Base-by-base conservation (phyloP, 345 rosid species). In the Litchi chinensis region DNA sequence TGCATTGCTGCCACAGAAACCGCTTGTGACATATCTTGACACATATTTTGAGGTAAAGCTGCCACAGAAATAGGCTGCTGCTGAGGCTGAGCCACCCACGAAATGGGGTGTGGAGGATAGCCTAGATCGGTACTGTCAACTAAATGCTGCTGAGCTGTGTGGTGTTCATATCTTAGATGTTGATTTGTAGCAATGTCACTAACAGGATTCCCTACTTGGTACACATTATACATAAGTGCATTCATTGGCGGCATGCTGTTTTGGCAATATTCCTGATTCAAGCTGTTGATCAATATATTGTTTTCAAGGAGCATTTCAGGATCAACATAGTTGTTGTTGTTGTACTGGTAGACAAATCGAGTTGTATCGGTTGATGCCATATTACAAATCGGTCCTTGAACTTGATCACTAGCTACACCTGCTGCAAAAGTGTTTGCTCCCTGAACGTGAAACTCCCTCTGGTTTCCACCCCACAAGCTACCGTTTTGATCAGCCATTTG, bases 401-500 rank as follows among this genome's bases (percentile, higher is more conserved):
- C 56, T 68, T 68, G 74, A 72, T 48, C 21, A 8, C 5, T 70
- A 37, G 56, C 70, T 13, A 11, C 7, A 19, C 40, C 4, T 21
- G 37, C 43, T 9, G 43, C 28, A 60, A 56, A 39, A 46, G 15
- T 37, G 18, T 43, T 77, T 22, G 62, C 15, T 48, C 39, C 74
- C 40, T 77, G 83, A 57, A 43, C 79, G 74, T 76, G 60, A 10
- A 13, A 4, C 4, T 28, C 43, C 46, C 52, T 70, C 63, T 5
- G 41, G 75, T 39, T 71, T 32, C 71, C 82, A 41, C 3, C 24
- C 39, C 46, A 71, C 5, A 43, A 54, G 78, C 12, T 28, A 73
- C 69, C 59, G 8, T 43, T 12, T 10, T 28, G 74, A 26, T 60
- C 82, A 62, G 74, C 76, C 79, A 76, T 63, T 76, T 2, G 67